phyloP scores from a whole-genome alignment of 2,329 filamentous ascomycete species.

The Claviceps sp. region DNA sequence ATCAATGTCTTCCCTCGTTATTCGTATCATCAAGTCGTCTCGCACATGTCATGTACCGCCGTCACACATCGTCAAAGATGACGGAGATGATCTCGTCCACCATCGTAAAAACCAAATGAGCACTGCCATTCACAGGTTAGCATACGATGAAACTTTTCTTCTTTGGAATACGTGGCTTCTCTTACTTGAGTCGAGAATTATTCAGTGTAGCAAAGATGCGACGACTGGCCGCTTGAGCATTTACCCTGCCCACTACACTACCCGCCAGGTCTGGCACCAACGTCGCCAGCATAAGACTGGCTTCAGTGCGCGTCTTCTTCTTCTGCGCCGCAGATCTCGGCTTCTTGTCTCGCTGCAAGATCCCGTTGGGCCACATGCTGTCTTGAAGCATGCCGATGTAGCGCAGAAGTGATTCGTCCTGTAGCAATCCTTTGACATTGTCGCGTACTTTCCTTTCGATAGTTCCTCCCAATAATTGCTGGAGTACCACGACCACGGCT shows the following conservation, averaged over 20 bases:
- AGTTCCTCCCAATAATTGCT: slow-evolving; percentile 88
- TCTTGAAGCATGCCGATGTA: slow-evolving; percentile 65
- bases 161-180: background rate
- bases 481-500: slow-evolving; percentile 88
- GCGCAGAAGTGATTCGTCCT: slow-evolving; percentile 64
- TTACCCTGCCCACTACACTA: slow-evolving; percentile 83
- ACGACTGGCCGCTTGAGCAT: slow-evolving; percentile 80
- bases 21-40: background rate
- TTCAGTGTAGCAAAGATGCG: slow-evolving; percentile 86
- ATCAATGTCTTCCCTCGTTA: background rate
- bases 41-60: background rate
- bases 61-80: slow-evolving; percentile 37
- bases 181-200: slow-evolving; percentile 78
- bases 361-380: slow-evolving; percentile 68
- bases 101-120: slow-evolving; percentile 57
- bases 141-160: background rate
- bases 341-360: slow-evolving; percentile 33
- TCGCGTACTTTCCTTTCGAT: slow-evolving; percentile 94
- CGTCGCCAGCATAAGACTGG: slow-evolving; percentile 76
- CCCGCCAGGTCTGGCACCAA: slow-evolving; percentile 82
- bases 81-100: slow-evolving; percentile 57
- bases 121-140: slow-evolving; percentile 23
- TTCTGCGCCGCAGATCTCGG: slow-evolving; percentile 60
- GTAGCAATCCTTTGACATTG: slow-evolving; percentile 56
- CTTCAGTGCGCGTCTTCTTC: slow-evolving; percentile 69